Evolutionary conservation across 2,329 filamentous ascomycete species (phyloP).

Genomic region (Xylaria sp.): DNA sequence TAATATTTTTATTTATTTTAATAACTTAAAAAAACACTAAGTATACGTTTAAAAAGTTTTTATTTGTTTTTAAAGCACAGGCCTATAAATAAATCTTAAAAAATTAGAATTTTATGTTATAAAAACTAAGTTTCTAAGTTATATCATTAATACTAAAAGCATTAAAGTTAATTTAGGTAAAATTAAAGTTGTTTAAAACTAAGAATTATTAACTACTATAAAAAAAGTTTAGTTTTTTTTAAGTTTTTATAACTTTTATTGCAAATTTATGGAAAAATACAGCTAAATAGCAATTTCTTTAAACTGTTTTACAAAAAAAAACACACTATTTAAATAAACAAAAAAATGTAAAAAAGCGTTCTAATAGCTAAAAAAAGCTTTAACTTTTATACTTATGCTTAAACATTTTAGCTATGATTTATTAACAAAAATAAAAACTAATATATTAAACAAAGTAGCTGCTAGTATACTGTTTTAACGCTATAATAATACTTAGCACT

Average conservation of each 20-base stretch:
- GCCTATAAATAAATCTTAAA: neutral
- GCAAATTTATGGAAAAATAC: neutral
- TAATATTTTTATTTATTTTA: conserved; percentile 4
- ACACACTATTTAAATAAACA: neutral
- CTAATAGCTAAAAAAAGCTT: neutral
- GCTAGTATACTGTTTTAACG: neutral
- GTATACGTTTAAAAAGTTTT: neutral
- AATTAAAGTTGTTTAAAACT: neutral
- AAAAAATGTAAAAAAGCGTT: neutral
- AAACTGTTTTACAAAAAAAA: neutral
- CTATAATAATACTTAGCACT: neutral
- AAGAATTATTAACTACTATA: neutral
- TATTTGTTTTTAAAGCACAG: neutral
- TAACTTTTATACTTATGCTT: neutral
- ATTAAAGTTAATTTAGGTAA: no score
- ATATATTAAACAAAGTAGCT: neutral
- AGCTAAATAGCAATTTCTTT: neutral
- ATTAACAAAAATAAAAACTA: neutral
- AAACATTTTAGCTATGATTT: neutral
- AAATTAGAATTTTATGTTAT: neutral
- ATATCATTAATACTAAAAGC: no score
- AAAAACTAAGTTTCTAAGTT: neutral
- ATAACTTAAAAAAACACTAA: no score
- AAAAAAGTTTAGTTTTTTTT: neutral
- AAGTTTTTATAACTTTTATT: neutral